Percentiles rank a stretch among this genome's conserved stretches.
Evolutionary conservation across 2,329 filamentous ascomycete genomes (phyloP).

Genomic region (Ilyonectria sp.): DNA sequence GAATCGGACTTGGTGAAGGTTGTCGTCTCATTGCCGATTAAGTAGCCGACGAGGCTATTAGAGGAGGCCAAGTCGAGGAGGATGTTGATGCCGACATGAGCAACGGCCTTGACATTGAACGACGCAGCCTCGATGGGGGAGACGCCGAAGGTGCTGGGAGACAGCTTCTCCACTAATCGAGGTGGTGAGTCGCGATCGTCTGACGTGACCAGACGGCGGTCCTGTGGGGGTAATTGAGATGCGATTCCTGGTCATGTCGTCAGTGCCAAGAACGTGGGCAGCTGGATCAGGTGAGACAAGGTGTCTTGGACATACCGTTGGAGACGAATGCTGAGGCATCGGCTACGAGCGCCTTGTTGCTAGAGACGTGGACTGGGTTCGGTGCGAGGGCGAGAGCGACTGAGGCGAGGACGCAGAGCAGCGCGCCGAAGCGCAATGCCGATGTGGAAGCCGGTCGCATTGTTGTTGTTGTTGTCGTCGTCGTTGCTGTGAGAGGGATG

Average conservation of each 20-base stretch:
- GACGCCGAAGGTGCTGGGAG: conserved; percentile 87
- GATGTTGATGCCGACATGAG: conserved; percentile 85
- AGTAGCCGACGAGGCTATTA: conserved; percentile 87
- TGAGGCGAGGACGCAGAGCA: conserved; percentile 37
- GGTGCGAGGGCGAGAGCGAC: conserved; percentile 28
- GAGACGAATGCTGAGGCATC: conserved; percentile 41
- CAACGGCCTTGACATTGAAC: conserved; percentile 85
- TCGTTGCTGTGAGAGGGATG: neutral
- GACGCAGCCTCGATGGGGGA: conserved; percentile 85
- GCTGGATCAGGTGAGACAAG: conserved; percentile 2
- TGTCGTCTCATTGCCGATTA: conserved; percentile 91
- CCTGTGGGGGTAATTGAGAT: conserved; percentile 75
- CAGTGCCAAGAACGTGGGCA: conserved; percentile 20
- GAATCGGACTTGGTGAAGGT: conserved; percentile 85
- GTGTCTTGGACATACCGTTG: conserved; percentile 35
- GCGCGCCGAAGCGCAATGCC: conserved; percentile 23
- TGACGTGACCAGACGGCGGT: conserved; percentile 84
- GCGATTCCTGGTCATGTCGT: conserved; percentile 72
- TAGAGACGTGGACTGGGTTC: conserved; percentile 35
- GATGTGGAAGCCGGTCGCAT: conserved; percentile 38
- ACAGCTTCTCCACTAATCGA: conserved; percentile 83
- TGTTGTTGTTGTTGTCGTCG: conserved; percentile 5
- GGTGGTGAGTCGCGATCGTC: conserved; percentile 83
- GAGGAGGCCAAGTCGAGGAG: conserved; percentile 87
- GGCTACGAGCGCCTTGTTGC: conserved; percentile 32